phyloP scores from a whole-genome alignment of 352 stramenopile species.

The Phytophthora colocasiae region DNA sequence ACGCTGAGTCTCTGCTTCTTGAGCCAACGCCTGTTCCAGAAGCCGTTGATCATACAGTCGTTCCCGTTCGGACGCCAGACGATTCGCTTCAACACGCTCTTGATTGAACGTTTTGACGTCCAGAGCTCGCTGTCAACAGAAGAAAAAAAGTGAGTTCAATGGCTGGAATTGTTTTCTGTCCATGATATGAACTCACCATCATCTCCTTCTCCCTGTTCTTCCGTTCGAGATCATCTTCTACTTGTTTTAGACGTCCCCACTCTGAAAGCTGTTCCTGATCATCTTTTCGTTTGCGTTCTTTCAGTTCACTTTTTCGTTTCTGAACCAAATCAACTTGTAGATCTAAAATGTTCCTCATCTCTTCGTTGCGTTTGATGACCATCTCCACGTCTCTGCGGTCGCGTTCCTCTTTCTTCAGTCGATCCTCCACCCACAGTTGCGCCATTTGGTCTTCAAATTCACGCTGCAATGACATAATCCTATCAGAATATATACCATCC shows the following conservation, averaged over 20 bases:
- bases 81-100: constrained; percentile 63
- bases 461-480: constrained; percentile 29
- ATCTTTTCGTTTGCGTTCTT: constrained; percentile 52
- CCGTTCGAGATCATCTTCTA: constrained; percentile 70
- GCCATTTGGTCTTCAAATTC: constrained; percentile 65
- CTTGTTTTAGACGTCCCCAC: constrained; percentile 64
- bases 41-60: constrained; percentile 70
- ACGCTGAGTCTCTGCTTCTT: constrained; percentile 68
- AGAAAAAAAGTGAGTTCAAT: constrained; percentile 1
- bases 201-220: constrained; percentile 66
- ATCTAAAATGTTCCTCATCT: constrained; percentile 81
- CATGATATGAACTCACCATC: constrained; percentile 26
- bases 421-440: constrained; percentile 76
- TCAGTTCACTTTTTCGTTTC: constrained; percentile 46
- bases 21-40: constrained; percentile 60
- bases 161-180: background rate
- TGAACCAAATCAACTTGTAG: constrained; percentile 75
- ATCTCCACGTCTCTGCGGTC: constrained; percentile 63
- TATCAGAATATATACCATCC: constrained; percentile 3
- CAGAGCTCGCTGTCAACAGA: constrained; percentile 49
- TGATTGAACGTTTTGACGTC: constrained; percentile 83
- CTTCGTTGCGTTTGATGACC: constrained; percentile 57
- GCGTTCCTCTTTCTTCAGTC: constrained; percentile 77
- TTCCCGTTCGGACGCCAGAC: constrained; percentile 54
- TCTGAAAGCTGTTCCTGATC: constrained; percentile 64